Evolutionary conservation across 768 basidiomycete genomes (phyloP), one percentile per base, ranked within the genome.

Genomic region (Rhizopogon vinicolor): DNA sequence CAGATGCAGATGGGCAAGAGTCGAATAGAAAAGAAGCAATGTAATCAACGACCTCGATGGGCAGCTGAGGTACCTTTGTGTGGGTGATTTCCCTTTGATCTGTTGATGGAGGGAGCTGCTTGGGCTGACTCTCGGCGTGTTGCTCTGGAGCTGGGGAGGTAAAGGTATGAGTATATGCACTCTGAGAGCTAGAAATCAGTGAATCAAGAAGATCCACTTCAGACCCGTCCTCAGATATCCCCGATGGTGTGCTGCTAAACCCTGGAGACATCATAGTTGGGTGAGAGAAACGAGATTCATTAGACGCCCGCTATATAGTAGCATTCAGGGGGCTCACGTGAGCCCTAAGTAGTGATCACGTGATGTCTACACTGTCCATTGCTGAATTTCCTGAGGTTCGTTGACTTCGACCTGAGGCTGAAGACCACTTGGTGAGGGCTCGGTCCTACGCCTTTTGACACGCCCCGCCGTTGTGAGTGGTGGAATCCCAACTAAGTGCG

Each of bases 31-130:
- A 48, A 35, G 7, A 48, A 35, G 46, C 46, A 9, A 75, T 66
- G 46, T 61, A 57, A 42, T 73, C 71, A 0, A 69, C 48, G 10
- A 74, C 49, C 51, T 75, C 73, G 29, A 61, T 16, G 31, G 73
- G 74, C 1, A 75, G 61, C 25, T 37, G 54, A 43, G 41, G 50
- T n/a, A 18, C 55, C 39, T 50, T 61, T 52, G 31, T 51, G 40
- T 41, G 25, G 35, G 41, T 28, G 0, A 41, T 13, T 39, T 33
- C 18, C 7, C n/a, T 19, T 54, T 33, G 55, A 45, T 19, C 37
- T 50, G 35, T 13, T 3, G 35, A 10, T 6, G 31, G 9, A 33
- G 19, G 16, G 5, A 33, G 46, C 18, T 33, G 9, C 13, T 54
- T 52, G 25, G 7, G 19, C 5, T 51, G 39, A 28, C 57, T 53